Conservation (phyloP, 495 filamentous ascomycete species). For the Poronia punctata region DNA sequence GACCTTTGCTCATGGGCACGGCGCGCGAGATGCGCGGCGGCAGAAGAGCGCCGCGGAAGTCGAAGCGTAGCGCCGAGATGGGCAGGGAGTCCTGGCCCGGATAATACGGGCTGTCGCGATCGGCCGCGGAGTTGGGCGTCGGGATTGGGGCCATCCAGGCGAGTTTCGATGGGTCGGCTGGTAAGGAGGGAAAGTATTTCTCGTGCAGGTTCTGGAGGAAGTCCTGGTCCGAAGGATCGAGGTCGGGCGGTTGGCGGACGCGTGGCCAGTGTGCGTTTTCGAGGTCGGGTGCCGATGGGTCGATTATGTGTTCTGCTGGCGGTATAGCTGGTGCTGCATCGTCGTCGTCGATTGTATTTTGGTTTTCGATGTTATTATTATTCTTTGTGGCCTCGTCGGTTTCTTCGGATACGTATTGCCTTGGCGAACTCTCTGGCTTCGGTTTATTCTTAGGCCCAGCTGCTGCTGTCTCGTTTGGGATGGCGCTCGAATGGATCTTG, state of each 20-base stretch:
- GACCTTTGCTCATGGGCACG: constrained; percentile 65
- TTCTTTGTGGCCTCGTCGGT: constrained; percentile 14
- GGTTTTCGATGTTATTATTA: constrained; percentile 4
- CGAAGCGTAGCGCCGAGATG: constrained; percentile 78
- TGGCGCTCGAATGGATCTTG: constrained; percentile 22
- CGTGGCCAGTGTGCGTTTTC: constrained; percentile 35
- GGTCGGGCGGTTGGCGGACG: constrained; percentile 45
- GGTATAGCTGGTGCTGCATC: constrained; percentile 21
- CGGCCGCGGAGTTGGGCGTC: constrained; percentile 46
- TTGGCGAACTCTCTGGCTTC: no score
- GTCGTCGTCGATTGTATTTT: constrained; percentile 14
- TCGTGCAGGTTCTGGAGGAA: constrained; percentile 79
- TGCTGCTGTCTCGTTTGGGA: background rate
- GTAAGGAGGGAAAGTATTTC: constrained; percentile 86
- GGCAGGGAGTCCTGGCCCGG: constrained; percentile 62
- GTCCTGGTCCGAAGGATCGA: constrained; percentile 73
- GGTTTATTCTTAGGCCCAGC: background rate
- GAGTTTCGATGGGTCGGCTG: constrained; percentile 75
- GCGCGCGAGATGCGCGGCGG: constrained; percentile 63
- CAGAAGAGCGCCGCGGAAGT: constrained; percentile 71
- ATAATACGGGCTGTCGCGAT: constrained; percentile 69
- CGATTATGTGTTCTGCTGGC: constrained; percentile 44
- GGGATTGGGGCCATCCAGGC: constrained; percentile 81
- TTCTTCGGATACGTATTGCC: constrained; percentile 18
- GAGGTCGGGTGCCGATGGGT: constrained; percentile 25